A percentile compares a stretch with the other conserved stretches of the same genome.
Evolutionary conservation across 352 stramenopile species (phyloP).

Genomic region (Pelagophyceae sp.): DNA sequence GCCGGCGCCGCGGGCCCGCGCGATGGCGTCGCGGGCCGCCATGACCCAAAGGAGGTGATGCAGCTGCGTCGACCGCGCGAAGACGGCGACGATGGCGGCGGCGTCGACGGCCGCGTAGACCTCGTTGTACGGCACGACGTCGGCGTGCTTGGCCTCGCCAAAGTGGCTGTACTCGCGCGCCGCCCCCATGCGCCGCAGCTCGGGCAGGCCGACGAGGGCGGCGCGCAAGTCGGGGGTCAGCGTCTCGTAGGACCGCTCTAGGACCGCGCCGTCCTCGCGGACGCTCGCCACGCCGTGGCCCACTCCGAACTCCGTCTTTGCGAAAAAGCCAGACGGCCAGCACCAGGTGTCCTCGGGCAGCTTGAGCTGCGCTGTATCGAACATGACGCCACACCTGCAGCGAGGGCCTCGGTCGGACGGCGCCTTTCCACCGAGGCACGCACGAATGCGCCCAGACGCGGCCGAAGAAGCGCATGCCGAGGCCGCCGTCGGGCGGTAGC

Average conservation of each 20-base stretch:
- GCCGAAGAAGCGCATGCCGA: slow-evolving; percentile 16
- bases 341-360: neutral
- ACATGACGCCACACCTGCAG: slow-evolving; percentile 13
- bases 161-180: slow-evolving; percentile 5
- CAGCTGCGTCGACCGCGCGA: neutral
- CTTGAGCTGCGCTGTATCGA: neutral
- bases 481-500: neutral
- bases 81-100: slow-evolving; percentile 11
- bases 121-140: slow-evolving; percentile 20
- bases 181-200: neutral
- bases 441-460: neutral
- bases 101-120: neutral
- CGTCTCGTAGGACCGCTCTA: neutral
- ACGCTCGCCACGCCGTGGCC: no score
- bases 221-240: neutral
- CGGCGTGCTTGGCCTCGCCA: neutral
- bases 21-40: neutral
- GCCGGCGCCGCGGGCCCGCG: neutral
- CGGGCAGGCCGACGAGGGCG: neutral
- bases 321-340: slow-evolving; percentile 15
- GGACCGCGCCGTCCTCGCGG: neutral
- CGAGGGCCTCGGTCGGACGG: no score
- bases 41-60: slow-evolving; percentile 7
- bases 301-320: slow-evolving; percentile 15
- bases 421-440: no score